Conservation (phyloP, 2,329 filamentous ascomycete species). For the Coniochaeta sp. region DNA sequence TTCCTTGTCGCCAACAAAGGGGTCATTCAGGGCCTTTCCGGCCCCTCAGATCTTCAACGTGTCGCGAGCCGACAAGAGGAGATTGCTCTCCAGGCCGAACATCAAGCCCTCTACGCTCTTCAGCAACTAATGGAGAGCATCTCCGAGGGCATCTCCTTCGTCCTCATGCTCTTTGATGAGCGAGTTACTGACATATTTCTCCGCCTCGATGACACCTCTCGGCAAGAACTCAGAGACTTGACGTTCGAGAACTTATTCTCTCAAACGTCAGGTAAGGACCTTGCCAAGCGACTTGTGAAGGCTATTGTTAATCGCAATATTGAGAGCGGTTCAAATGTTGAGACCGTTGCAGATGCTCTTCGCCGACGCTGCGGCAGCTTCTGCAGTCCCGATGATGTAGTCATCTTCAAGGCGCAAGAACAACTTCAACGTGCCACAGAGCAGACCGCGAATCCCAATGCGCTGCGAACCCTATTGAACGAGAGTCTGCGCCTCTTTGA, state of each 20-base stretch:
- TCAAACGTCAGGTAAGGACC: slow-evolving; percentile 67
- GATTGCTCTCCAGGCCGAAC: slow-evolving; percentile 85
- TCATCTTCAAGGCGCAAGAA: slow-evolving; percentile 98
- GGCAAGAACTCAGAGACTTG: slow-evolving; percentile 63
- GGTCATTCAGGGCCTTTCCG: slow-evolving; percentile 90
- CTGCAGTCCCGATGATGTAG: slow-evolving; percentile 93
- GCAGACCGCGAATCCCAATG: slow-evolving; percentile 64
- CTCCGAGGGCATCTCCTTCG: slow-evolving; percentile 93
- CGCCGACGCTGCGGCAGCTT: slow-evolving; percentile 90
- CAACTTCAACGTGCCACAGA: slow-evolving; percentile 84
- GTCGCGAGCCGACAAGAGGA: slow-evolving; percentile 82
- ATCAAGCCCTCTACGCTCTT: slow-evolving; percentile 82
- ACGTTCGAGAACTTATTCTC: slow-evolving; percentile 89
- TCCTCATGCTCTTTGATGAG: slow-evolving; percentile 91
- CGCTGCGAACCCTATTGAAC: slow-evolving; percentile 71
- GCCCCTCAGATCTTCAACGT: slow-evolving; percentile 74
- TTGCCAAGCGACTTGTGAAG: slow-evolving; percentile 92
- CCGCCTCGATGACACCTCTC: slow-evolving; percentile 62
- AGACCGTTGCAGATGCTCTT: slow-evolving; percentile 93
- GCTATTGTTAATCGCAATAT: slow-evolving; percentile 98
- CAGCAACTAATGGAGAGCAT: slow-evolving; percentile 82
- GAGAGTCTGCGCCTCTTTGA: slow-evolving; percentile 86
- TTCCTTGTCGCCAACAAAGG: slow-evolving; percentile 84
- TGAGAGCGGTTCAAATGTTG: slow-evolving; percentile 91
- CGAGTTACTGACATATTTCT: slow-evolving; percentile 80